Base-by-base conservation (phyloP, 768 basidiomycete species). In the Pisolithus microcarpus region DNA sequence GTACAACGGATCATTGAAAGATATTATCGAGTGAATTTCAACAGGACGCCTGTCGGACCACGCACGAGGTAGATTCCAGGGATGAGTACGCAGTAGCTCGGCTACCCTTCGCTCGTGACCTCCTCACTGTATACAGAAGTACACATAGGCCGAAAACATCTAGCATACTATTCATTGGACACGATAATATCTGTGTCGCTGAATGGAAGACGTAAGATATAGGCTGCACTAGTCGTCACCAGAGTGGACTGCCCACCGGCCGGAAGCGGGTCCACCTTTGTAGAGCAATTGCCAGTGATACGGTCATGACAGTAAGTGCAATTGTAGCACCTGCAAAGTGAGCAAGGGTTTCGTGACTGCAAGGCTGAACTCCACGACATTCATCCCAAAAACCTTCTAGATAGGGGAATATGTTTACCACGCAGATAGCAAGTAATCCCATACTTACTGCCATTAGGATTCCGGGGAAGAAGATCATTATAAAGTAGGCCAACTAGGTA, bases 401-500 rank as follows among this genome's bases (percentile, higher is more conserved):
- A n/a, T n/a, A n/a, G n/a, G n/a, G n/a, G n/a, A n/a, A n/a, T n/a
- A n/a, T n/a, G n/a, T n/a, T n/a, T n/a, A n/a, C n/a, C n/a, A n/a
- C n/a, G n/a, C n/a, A n/a, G n/a, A n/a, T n/a, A n/a, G n/a, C n/a
- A n/a, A n/a, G n/a, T n/a, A n/a, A n/a, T n/a, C n/a, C n/a, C n/a
- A n/a, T 5, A 55, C 66, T 7, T 55, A 66, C 65, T n/a, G 66
- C 48, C 1, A 67, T 13, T 31, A 77, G 79, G 10, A 72, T 68
- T 8, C 76, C 74, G 1, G 81, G 80, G 18, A 82, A 68, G 61
- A 80, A 84, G 26, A 78, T 51, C 77, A 79, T 77, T 0, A 80
- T 75, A 7, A 84, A 60, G 50, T 79, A 80, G 0, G 75, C n/a
- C n/a, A n/a, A n/a, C n/a, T n/a, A n/a, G n/a, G n/a, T n/a, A n/a